phyloP scores from a whole-genome alignment of 2,329 filamentous ascomycete species.

The Furcasterigmium sp. region DNA sequence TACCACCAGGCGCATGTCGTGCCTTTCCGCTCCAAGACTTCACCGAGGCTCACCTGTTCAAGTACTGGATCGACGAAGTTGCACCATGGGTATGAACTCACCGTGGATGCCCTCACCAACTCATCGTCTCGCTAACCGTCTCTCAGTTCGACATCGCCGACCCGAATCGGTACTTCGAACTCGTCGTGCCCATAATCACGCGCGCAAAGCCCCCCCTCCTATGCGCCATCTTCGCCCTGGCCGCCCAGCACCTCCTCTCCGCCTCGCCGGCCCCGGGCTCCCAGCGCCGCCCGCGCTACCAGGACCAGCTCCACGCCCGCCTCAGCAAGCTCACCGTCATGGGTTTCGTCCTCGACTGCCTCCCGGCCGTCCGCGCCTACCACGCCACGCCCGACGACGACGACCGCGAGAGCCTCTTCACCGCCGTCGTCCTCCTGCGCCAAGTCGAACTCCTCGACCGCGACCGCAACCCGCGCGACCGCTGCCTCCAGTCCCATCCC shows the following conservation, averaged over 20 bases:
- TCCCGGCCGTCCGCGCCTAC: not conserved
- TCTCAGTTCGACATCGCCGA: not conserved
- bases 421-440: not conserved
- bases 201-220: slow-evolving; percentile 6
- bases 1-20: not conserved
- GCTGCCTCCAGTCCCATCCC: not conserved
- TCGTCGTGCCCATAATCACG: not conserved
- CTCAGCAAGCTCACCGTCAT: not conserved
- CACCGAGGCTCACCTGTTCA: not conserved
- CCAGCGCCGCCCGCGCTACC: not conserved
- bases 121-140: not conserved
- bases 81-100: not conserved
- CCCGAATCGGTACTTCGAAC: not conserved
- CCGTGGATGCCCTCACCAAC: not conserved
- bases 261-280: not conserved
- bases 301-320: not conserved
- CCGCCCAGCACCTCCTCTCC: slow-evolving; percentile 12
- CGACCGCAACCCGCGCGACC: not conserved
- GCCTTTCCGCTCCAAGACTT: not conserved
- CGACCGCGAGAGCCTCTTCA: not conserved
- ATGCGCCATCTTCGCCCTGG: slow-evolving; percentile 17
- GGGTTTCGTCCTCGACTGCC: not conserved
- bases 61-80: not conserved
- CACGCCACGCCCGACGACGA: not conserved
- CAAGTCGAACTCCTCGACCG: not conserved